phyloP scores from a whole-genome alignment of 345 rosid species.

The Lepidium sativum region DNA sequence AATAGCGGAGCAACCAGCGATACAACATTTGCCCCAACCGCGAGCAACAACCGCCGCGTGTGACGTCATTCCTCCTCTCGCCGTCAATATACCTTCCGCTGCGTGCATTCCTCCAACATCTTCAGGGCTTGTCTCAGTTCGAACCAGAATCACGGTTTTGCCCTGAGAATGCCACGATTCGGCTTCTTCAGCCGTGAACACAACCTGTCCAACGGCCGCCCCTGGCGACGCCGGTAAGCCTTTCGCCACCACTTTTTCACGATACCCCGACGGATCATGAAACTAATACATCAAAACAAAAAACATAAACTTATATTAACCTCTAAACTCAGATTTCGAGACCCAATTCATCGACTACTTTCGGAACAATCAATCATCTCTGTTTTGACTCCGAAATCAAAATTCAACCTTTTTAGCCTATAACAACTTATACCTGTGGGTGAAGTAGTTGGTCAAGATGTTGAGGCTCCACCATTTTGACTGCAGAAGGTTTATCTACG shows the following conservation, averaged over 20 bases:
- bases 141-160: slow-evolving; percentile 64
- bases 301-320: neutral
- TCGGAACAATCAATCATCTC: neutral
- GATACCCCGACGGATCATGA: slow-evolving; percentile 68
- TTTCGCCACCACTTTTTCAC: slow-evolving; percentile 62
- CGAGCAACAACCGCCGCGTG: slow-evolving; percentile 98
- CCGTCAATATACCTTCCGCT: slow-evolving; percentile 85
- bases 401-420: too few species aligned
- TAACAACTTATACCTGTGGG: slow-evolving; percentile 53
- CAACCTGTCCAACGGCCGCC: slow-evolving; percentile 85
- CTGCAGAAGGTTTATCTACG: slow-evolving; percentile 48
- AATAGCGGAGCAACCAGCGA: slow-evolving; percentile 79
- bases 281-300: slow-evolving; percentile 44
- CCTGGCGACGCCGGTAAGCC: slow-evolving; percentile 99
- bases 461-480: slow-evolving; percentile 84
- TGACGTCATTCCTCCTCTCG: slow-evolving; percentile 98
- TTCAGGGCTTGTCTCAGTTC: slow-evolving; percentile 93
- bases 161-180: slow-evolving; percentile 93
- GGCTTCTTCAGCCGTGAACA: slow-evolving; percentile 81
- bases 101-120: slow-evolving; percentile 98
- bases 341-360: neutral
- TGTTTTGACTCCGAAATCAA: neutral
- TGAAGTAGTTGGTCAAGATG: slow-evolving; percentile 91
- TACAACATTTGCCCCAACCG: slow-evolving; percentile 97
- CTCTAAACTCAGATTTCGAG: neutral